Conservation (phyloP, 2,329 filamentous ascomycete genomes). For the Claviceps arundinis region DNA sequence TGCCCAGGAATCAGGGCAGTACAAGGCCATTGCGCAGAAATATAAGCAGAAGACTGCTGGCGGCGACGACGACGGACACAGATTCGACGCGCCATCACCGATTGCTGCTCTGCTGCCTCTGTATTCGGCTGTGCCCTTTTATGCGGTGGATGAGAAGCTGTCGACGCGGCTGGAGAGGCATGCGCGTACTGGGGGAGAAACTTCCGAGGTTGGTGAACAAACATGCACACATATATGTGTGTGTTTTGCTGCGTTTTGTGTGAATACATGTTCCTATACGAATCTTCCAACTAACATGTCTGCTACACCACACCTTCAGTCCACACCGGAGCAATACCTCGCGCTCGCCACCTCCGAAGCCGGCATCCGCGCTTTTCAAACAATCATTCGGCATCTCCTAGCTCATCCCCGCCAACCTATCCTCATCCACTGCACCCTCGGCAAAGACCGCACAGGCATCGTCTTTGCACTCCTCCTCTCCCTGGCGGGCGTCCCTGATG, state of each 20-base stretch:
- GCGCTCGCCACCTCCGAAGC: not conserved
- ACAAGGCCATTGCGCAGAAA: not conserved
- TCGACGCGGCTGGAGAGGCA: not conserved
- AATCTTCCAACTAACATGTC: not conserved
- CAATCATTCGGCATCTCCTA: not conserved
- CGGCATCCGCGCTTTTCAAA: not conserved
- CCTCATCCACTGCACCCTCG: not conserved
- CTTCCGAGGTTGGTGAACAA: not conserved
- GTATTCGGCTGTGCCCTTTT: not conserved
- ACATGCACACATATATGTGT: not conserved
- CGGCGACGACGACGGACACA: not conserved
- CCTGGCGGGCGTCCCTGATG: not conserved
- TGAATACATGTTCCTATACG: not conserved
- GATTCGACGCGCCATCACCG: too few relatives aligned
- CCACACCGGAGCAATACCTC: not conserved
- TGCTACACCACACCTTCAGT: not conserved
- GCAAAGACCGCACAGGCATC: not conserved
- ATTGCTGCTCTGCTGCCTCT: not conserved
- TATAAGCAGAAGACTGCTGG: not conserved
- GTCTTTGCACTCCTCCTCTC: not conserved
- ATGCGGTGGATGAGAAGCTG: not conserved
- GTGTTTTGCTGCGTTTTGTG: not conserved
- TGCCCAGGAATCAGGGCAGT: not conserved
- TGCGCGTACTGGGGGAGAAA: not conserved
- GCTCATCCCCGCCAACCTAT: not conserved